Conservation (phyloP, 441 rosid genomes). For the Jatropha podagrica region DNA sequence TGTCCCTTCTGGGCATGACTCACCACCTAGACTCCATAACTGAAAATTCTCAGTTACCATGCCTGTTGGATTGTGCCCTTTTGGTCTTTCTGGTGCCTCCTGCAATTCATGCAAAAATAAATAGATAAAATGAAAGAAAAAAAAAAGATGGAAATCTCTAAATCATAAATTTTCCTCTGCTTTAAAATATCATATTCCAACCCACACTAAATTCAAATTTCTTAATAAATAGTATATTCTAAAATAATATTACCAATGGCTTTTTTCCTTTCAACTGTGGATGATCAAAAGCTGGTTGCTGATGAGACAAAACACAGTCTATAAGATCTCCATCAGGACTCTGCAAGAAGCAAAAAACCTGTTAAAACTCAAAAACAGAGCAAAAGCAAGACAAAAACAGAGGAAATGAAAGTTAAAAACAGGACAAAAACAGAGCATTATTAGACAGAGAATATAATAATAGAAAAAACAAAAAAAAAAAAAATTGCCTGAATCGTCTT, state of each 20-base stretch:
- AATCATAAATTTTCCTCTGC: too few relatives aligned
- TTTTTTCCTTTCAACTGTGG: slow-evolving; percentile 63
- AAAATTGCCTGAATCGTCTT: slow-evolving; percentile 75
- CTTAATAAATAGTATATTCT: too few relatives aligned
- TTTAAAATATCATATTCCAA: too few relatives aligned
- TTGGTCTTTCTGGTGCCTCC: slow-evolving; percentile 80
- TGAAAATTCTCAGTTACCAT: slow-evolving; percentile 48
- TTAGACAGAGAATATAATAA: neutral
- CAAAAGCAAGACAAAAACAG: slow-evolving; percentile 3
- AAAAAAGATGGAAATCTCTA: neutral
- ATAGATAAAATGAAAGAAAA: too few relatives aligned
- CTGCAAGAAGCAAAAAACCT: slow-evolving; percentile 39
- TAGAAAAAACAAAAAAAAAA: too few relatives aligned
- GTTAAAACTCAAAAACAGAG: neutral
- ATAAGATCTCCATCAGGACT: slow-evolving; percentile 88
- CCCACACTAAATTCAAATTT: neutral
- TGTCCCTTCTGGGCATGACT: slow-evolving; percentile 84
- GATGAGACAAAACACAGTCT: slow-evolving; percentile 76
- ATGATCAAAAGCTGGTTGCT: slow-evolving; percentile 92
- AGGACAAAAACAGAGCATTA: neutral
- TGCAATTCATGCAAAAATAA: slow-evolving; percentile 25
- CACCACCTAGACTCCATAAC: slow-evolving; percentile 73
- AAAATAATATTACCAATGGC: slow-evolving; percentile 52
- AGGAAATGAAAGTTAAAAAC: slow-evolving; percentile 10
- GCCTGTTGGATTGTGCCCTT: slow-evolving; percentile 38